These are phyloP conservation scores for Fusarium fracticaudum DNA, from an alignment of 2,329 filamentous ascomycete genomes.

Conservation along the genomic window DNA sequence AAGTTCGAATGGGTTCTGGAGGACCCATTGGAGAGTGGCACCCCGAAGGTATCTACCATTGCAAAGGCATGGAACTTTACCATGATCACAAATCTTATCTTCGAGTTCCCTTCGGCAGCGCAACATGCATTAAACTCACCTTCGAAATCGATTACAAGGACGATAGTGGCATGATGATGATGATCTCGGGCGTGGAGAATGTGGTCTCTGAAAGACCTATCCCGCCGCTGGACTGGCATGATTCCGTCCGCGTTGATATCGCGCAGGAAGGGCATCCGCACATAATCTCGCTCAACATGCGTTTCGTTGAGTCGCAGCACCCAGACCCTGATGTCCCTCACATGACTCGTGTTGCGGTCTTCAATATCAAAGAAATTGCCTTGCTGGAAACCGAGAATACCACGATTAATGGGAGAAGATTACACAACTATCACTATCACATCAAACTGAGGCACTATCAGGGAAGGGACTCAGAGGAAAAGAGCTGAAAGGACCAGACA, in stretches of 20 bases:
- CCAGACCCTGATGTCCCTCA: not conserved
- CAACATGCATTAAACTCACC: conserved; percentile 20
- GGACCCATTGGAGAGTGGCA: conserved; percentile 6
- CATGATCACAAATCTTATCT: not conserved
- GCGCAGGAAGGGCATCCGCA: conserved; percentile 7
- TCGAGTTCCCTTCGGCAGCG: conserved; percentile 6
- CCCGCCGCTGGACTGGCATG: conserved; percentile 1
- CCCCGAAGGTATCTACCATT: not conserved
- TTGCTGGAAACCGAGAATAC: not conserved
- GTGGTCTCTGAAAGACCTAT: not conserved
- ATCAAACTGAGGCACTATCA: conserved; percentile 19
- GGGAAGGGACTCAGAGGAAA: not conserved
- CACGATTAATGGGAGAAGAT: not conserved
- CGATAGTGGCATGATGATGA: not conserved
- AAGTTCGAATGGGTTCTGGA: conserved; percentile 14
- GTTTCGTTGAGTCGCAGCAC: conserved; percentile 23
- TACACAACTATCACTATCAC: conserved; percentile 10
- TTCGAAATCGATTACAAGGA: not conserved
- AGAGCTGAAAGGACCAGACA: not conserved
- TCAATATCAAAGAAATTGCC: conserved; percentile 12
- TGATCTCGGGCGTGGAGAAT: not conserved
- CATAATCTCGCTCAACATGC: conserved; percentile 30
- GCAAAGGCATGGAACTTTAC: not conserved
- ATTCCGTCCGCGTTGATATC: conserved; percentile 32
- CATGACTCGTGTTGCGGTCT: conserved; percentile 11